These are phyloP conservation scores for Ampelocalamus luodianensis DNA, from an alignment of 176 grass and related monocot species.

Conservation along the genomic window DNA sequence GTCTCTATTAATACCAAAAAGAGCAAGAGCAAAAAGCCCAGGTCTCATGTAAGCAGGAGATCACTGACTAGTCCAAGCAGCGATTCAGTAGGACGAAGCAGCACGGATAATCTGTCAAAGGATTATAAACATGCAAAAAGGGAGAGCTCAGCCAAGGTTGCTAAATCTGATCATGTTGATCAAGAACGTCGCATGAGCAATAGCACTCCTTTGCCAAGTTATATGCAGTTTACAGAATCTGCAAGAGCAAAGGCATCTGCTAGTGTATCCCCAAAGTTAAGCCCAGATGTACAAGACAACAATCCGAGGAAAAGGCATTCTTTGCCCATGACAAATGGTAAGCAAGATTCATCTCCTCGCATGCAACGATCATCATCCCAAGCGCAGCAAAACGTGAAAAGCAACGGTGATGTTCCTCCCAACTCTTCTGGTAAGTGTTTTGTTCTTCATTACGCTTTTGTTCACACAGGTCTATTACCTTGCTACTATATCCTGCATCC, in stretches of 20 bases:
- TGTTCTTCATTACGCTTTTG: conserved; percentile 10
- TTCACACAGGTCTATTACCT: neutral
- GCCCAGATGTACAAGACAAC: conserved; percentile 80
- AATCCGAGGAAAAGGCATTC: conserved; percentile 82
- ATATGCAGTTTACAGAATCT: conserved; percentile 97
- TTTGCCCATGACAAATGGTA: conserved; percentile 68
- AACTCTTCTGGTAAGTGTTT: conserved; percentile 64
- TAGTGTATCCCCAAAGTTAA: conserved; percentile 72
- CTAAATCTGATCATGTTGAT: conserved; percentile 55
- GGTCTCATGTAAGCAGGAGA: conserved; percentile 60
- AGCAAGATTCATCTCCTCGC: conserved; percentile 76
- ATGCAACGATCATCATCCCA: conserved; percentile 87
- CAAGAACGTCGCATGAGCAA: conserved; percentile 84
- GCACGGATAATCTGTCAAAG: conserved; percentile 66
- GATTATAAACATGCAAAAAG: conserved; percentile 61
- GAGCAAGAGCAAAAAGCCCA: conserved; percentile 61
- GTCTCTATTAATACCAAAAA: conserved; percentile 79
- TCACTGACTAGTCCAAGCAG: conserved; percentile 62
- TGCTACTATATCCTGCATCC: neutral
- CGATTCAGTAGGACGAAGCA: conserved; percentile 63
- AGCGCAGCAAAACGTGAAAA: conserved; percentile 69
- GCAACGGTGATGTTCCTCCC: conserved; percentile 56
- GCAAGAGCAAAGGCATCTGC: conserved; percentile 80
- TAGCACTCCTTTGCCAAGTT: conserved; percentile 79
- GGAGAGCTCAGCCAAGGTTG: conserved; percentile 47